Conservation (phyloP, 1,284 basidiomycete genomes). For the Sanghuangporus sanghuang region DNA sequence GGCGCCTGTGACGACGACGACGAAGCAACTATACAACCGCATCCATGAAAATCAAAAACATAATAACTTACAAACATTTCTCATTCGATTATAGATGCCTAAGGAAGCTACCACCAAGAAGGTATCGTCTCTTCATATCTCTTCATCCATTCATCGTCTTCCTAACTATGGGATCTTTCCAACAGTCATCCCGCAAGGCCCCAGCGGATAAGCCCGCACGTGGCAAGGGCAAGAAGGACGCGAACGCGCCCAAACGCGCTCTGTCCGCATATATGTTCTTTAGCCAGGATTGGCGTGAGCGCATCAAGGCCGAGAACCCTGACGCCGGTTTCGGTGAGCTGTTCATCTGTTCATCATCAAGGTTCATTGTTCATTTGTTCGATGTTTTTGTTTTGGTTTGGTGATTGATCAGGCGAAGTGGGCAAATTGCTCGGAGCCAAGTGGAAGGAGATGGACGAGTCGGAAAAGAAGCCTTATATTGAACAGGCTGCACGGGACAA, state of each 20-base stretch:
- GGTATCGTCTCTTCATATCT: slow-evolving; percentile 36
- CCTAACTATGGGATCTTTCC: slow-evolving; percentile 4
- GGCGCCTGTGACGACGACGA: neutral
- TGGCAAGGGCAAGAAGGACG: slow-evolving; percentile 65
- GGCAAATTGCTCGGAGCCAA: slow-evolving; percentile 67
- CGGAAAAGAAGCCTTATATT: slow-evolving; percentile 86
- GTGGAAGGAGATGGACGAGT: slow-evolving; percentile 66
- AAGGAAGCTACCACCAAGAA: slow-evolving; percentile 72
- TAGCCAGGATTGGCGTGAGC: slow-evolving; percentile 91
- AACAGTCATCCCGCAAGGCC: slow-evolving; percentile 49
- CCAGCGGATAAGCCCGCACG: slow-evolving; percentile 50
- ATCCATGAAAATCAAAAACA: neutral
- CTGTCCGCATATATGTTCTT: slow-evolving; percentile 99
- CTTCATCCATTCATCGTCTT: neutral
- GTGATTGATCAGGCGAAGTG: slow-evolving; percentile 45
- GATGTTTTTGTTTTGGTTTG: slow-evolving; percentile 15
- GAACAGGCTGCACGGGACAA: slow-evolving; percentile 87
- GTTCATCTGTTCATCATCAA: slow-evolving; percentile 5
- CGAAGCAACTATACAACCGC: neutral
- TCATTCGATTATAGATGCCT: slow-evolving; percentile 59
- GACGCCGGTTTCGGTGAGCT: slow-evolving; percentile 83
- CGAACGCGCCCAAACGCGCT: slow-evolving; percentile 83
- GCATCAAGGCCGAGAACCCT: slow-evolving; percentile 93
- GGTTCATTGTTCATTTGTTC: neutral
- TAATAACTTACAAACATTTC: neutral